Evolutionary conservation across 495 filamentous ascomycete species (phyloP), one percentile per base, ranked within the genome.

Genomic region (Letharia lupina): DNA sequence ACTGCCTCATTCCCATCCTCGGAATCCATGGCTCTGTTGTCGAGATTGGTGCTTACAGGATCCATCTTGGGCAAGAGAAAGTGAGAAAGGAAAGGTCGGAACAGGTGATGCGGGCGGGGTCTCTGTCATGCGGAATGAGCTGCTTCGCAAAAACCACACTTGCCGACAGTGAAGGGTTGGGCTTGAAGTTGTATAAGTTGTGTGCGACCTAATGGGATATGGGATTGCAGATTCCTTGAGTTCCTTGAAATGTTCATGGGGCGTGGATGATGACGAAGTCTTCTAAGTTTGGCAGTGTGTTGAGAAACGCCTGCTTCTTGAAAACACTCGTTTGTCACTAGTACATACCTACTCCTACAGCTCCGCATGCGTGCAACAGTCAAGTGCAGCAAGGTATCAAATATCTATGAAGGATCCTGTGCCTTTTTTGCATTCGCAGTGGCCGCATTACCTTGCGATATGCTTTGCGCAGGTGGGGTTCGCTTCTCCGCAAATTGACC

Each of bases 41-140:
- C 62, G 67, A 67, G 62, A 58, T 65, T 60, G 54, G 23, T 66
- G 63, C 73, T 74, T 74, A 74, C 73, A 69, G 73, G 66, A 65
- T 74, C 72, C 73, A 74, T 74, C 31, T 42, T 67, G 56, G 64
- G 42, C 50, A 47, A 61, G 66, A 59, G 31, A 64, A 42, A 63
- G 39, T 23, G 56, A 33, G n/a, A 52, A 41, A 40, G 40, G 48
- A 60, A 57, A 40, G 41, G 57, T 41, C 45, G 50, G 65, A 60
- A 63, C 64, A 48, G 58, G 59, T 23, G 63, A 47, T 37, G 52
- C 47, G 52, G 62, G 39, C 45, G 47, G 65, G 39, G 10, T n/a
- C 57, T 62, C 59, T 45, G 41, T 61, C 58, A 52, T 62, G 48
- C 60, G 57, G 57, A 67, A 63, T 6, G 60, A 20, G 61, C 54